Conservation (phyloP, 2,329 filamentous ascomycete species). For the Exutisphaerella laricina region DNA sequence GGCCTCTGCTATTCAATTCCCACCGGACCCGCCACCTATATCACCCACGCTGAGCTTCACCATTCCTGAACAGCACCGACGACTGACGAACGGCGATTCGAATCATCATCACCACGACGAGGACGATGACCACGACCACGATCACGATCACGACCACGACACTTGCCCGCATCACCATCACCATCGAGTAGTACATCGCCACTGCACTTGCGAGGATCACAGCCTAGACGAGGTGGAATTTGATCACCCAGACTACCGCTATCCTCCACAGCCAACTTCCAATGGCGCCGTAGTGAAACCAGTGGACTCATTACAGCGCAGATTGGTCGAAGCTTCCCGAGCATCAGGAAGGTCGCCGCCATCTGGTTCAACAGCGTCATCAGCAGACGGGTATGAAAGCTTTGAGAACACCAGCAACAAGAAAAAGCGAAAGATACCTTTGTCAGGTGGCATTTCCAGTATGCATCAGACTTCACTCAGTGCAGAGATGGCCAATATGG, state of each 20-base stretch:
- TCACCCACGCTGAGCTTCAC: constrained; percentile 41
- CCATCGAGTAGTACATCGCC: constrained; percentile 22
- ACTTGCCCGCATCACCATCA: constrained; percentile 44
- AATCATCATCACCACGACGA: constrained; percentile 18
- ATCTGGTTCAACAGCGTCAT: constrained; percentile 58
- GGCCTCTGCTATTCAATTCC: constrained; percentile 75
- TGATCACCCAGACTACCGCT: constrained; percentile 37
- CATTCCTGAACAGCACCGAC: constrained; percentile 21
- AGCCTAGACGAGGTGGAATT: constrained; percentile 54
- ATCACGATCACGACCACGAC: constrained; percentile 27
- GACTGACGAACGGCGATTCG: constrained; percentile 24
- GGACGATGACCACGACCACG: constrained; percentile 29
- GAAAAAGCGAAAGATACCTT: constrained; percentile 97
- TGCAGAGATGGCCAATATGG: constrained; percentile 60
- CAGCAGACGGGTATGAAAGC: constrained; percentile 85
- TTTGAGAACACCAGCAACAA: constrained; percentile 99
- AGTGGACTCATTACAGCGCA: constrained; percentile 31
- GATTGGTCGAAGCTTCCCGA: constrained; percentile 34
- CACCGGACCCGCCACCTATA: constrained; percentile 64
- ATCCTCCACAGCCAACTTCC: constrained; percentile 36
- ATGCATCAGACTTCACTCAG: constrained; percentile 55
- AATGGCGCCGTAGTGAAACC: constrained; percentile 23
- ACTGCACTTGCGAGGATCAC: constrained; percentile 47
- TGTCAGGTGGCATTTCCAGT: constrained; percentile 67
- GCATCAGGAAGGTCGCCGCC: constrained; percentile 30